phyloP scores from a whole-genome alignment of 2,329 filamentous ascomycete species.

The Pezicula rhizophila region DNA sequence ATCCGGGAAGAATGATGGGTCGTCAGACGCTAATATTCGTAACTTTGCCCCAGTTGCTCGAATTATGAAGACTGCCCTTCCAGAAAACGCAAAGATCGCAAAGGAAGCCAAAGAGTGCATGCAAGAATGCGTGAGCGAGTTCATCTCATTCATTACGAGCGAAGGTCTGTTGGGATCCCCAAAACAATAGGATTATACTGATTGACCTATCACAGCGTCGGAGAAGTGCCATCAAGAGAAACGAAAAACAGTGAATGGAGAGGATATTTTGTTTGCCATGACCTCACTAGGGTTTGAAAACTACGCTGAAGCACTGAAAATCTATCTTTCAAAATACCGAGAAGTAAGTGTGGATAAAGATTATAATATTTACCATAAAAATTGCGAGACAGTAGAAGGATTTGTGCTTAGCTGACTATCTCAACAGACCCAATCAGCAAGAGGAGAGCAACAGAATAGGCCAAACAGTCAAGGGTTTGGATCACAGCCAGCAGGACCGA shows the following conservation, averaged over 20 bases:
- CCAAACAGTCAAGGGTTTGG: slow-evolving; percentile 50
- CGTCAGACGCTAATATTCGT: slow-evolving; percentile 81
- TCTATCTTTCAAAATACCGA: slow-evolving; percentile 94
- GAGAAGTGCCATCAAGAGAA: slow-evolving; percentile 99
- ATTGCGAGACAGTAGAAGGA: neutral
- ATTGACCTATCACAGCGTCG: slow-evolving; percentile 58
- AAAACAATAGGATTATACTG: slow-evolving; percentile 11
- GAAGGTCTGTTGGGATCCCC: slow-evolving; percentile 63
- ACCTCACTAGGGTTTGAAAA: slow-evolving; percentile 98
- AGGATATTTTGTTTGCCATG: slow-evolving; percentile 98
- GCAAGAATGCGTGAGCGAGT: slow-evolving; percentile 99
- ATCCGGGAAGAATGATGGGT: slow-evolving; percentile 21
- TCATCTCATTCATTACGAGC: slow-evolving; percentile 99
- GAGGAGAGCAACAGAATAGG: slow-evolving; percentile 47
- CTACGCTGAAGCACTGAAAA: slow-evolving; percentile 95
- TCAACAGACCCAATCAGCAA: slow-evolving; percentile 68
- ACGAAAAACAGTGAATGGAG: slow-evolving; percentile 97
- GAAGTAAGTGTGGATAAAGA: slow-evolving; percentile 62
- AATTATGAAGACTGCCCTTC: slow-evolving; percentile 97
- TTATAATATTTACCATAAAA: slow-evolving; percentile 2
- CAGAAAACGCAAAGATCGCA: slow-evolving; percentile 97
- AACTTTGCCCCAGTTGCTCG: slow-evolving; percentile 94
- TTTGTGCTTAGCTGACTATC: slow-evolving; percentile 20
- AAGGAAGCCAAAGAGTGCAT: slow-evolving; percentile 99
- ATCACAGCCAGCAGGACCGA: slow-evolving; percentile 33